Evolutionary conservation across 179 eudicot genomes (phyloP).

Genomic region (Drosera spatulata): DNA sequence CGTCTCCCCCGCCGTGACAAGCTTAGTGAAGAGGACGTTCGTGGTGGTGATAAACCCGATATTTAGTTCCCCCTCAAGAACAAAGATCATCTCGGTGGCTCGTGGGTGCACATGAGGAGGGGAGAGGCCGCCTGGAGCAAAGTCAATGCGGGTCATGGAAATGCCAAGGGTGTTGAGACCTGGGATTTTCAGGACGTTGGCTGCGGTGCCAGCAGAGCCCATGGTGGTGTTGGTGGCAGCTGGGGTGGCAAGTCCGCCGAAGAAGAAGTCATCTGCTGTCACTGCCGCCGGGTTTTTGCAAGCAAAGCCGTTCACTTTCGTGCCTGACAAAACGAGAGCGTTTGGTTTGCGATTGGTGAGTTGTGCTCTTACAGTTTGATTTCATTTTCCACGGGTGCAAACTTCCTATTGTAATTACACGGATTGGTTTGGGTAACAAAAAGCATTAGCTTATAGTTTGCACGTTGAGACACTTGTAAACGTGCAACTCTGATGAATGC

Average conservation of each 20-base stretch:
- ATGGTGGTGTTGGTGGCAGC: slow-evolving; percentile 38
- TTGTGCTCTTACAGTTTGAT: no score
- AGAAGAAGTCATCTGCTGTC: slow-evolving; percentile 46
- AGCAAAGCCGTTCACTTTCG: no score
- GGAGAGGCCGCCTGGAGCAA: slow-evolving; percentile 39
- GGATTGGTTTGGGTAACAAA: no score
- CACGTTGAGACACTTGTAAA: no score
- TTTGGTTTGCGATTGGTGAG: no score
- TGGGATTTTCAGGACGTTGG: slow-evolving; percentile 39
- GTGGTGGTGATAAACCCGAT: slow-evolving; percentile 41
- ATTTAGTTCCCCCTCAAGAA: slow-evolving; percentile 35
- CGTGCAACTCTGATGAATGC: no score
- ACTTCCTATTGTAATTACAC: no score
- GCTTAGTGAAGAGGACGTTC: slow-evolving; percentile 36
- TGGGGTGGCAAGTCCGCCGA: slow-evolving; percentile 25
- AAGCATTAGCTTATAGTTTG: no score
- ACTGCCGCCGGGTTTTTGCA: slow-evolving; percentile 28
- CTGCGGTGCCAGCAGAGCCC: slow-evolving; percentile 43
- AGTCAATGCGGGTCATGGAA: slow-evolving; percentile 55
- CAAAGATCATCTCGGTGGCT: slow-evolving; percentile 45
- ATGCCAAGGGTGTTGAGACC: slow-evolving; percentile 66
- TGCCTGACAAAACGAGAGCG: slow-evolving; percentile 10
- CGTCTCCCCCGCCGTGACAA: slow-evolving; percentile 35
- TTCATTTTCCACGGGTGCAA: no score
- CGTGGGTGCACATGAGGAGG: slow-evolving; percentile 54